A percentile compares a stretch with the other conserved stretches of the same genome.
These are phyloP conservation scores for Corynascus novoguineensis DNA, from an alignment of 495 filamentous ascomycete species.

Conservation along the genomic window DNA sequence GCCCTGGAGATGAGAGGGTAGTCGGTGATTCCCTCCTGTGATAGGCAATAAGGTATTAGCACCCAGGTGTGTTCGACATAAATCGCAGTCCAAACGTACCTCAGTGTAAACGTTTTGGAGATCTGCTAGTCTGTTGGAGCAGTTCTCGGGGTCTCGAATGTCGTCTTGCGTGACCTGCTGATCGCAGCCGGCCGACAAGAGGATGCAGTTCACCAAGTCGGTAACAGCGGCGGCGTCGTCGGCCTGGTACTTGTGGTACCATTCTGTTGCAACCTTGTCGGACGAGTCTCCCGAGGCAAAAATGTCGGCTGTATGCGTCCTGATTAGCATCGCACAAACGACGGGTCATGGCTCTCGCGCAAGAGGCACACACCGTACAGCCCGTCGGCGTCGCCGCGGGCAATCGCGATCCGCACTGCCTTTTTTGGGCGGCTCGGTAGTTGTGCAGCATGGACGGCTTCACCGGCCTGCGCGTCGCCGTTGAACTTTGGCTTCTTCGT, in stretches of 20 bases:
- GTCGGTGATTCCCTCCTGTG: conserved; percentile 67
- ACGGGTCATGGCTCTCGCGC: not conserved
- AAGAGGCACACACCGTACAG: conserved; percentile 62
- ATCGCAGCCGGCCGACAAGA: conserved; percentile 76
- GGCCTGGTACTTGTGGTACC: conserved; percentile 68
- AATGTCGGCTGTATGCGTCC: conserved; percentile 57
- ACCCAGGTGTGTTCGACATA: conserved; percentile 20
- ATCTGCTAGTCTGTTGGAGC: conserved; percentile 60
- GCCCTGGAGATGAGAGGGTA: conserved; percentile 87
- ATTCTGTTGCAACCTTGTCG: conserved; percentile 73
- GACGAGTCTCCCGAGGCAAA: conserved; percentile 64
- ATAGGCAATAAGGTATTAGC: conserved; percentile 1
- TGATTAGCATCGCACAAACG: conserved; percentile 22
- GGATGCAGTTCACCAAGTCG: conserved; percentile 82
- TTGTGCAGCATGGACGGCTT: conserved; percentile 41
- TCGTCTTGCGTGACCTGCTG: conserved; percentile 68
- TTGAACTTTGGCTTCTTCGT: conserved; percentile 73
- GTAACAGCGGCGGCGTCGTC: conserved; percentile 63
- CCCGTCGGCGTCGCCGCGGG: conserved; percentile 55
- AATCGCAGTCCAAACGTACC: conserved; percentile 33
- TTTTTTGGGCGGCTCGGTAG: conserved; percentile 60
- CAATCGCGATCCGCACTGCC: conserved; percentile 43
- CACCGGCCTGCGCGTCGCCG: conserved; percentile 43
- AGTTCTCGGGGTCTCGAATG: conserved; percentile 79
- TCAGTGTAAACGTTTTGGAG: conserved; percentile 75